Evolutionary conservation across 257 asterid species (phyloP).

Genomic region (Solanum dulcamara): DNA sequence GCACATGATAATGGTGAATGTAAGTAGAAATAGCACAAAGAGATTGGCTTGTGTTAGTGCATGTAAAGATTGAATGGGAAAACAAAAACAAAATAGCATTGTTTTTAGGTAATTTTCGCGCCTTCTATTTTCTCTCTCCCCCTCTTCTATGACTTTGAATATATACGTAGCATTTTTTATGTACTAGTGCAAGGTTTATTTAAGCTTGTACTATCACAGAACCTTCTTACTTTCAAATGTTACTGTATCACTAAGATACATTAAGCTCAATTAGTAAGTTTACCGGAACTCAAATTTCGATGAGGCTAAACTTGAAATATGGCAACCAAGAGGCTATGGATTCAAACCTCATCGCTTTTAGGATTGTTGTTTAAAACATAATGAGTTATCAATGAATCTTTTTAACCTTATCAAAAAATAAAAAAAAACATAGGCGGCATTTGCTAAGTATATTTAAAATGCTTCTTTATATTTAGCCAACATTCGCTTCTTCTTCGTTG

Average conservation of each 20-base stretch:
- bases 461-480: background rate
- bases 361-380: background rate
- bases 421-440: background rate
- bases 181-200: background rate
- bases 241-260: background rate
- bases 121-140: background rate
- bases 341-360: background rate
- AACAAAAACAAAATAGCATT: background rate
- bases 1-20: background rate
- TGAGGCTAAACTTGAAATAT: background rate
- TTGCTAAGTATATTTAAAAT: background rate
- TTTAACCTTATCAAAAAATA: background rate
- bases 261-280: background rate
- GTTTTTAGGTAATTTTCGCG: background rate
- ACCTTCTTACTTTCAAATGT: background rate
- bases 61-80: background rate
- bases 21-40: background rate
- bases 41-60: background rate
- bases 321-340: background rate
- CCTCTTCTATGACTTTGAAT: background rate
- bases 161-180: background rate
- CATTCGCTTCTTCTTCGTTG: background rate
- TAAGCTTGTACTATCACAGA: background rate
- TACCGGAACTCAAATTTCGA: background rate
- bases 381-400: background rate